A percentile compares a stretch with the other conserved stretches of the same genome.
These are phyloP conservation scores for Flaveria ramosissima DNA, from an alignment of 129 eudicot species.

Conservation along the genomic window DNA sequence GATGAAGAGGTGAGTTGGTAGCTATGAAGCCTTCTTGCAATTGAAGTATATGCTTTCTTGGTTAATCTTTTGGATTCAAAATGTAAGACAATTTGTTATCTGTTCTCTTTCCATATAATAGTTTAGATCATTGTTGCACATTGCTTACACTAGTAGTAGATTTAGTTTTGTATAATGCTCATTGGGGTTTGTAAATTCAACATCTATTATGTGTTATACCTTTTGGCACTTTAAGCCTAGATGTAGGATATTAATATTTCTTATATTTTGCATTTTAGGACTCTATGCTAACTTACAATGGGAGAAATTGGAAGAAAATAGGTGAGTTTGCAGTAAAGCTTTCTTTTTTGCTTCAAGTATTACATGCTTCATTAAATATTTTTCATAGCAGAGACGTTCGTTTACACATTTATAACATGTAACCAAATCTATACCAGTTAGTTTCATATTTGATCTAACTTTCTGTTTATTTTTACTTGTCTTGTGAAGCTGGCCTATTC, in stretches of 20 bases:
- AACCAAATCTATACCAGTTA: not conserved
- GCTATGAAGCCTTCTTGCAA: too few relatives aligned
- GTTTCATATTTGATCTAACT: not conserved
- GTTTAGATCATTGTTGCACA: too few relatives aligned
- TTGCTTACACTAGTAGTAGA: not conserved
- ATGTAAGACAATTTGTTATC: too few relatives aligned
- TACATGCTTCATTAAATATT: not conserved
- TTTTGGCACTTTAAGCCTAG: not conserved
- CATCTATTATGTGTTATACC: too few relatives aligned
- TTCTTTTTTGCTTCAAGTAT: slow-evolving; percentile 12
- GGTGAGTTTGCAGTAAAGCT: slow-evolving; percentile 45
- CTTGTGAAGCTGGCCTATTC: slow-evolving; percentile 58
- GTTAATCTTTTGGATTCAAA: too few relatives aligned
- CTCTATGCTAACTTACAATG: slow-evolving; percentile 50
- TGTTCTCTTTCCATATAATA: not conserved
- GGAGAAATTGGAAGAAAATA: slow-evolving; percentile 79
- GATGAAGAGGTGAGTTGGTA: too few relatives aligned
- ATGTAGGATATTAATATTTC: slow-evolving; percentile 10
- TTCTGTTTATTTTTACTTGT: slow-evolving; percentile 13
- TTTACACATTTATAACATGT: too few relatives aligned
- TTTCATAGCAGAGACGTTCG: not conserved
- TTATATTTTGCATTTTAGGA: slow-evolving; percentile 46
- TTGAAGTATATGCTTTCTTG: too few relatives aligned
- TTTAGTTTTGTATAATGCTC: not conserved
- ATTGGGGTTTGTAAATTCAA: too few relatives aligned